Evolutionary conservation across 164 flowering plant species (phyloP).

Genomic region (Dillenia turbinata): DNA sequence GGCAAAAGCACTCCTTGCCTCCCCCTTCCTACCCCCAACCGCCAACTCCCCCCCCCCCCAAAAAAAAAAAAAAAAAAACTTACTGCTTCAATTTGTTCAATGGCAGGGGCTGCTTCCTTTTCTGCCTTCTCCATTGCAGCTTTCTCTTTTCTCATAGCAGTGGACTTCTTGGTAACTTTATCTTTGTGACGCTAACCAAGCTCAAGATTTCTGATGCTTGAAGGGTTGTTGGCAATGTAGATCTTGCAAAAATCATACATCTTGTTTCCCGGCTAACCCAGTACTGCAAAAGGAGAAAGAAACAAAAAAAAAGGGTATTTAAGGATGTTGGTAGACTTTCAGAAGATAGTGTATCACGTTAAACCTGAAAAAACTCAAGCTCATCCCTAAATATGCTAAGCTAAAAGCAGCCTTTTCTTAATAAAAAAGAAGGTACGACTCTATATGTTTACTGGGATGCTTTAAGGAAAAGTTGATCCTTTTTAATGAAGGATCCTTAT

Average conservation of each 20-base stretch:
- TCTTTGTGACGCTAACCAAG: slow-evolving; percentile 91
- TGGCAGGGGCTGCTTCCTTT: slow-evolving; percentile 66
- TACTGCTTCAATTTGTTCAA: slow-evolving; percentile 94
- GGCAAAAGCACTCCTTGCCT: too few relatives aligned
- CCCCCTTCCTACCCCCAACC: too few relatives aligned
- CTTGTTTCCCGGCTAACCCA: slow-evolving; percentile 97
- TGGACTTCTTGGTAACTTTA: slow-evolving; percentile 66
- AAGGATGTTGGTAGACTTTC: background rate
- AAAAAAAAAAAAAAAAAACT: slow-evolving; percentile 20
- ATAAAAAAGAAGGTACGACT: background rate
- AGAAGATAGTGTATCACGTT: background rate
- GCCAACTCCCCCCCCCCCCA: too few relatives aligned
- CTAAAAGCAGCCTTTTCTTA: background rate
- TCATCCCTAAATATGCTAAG: background rate
- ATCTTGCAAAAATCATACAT: slow-evolving; percentile 99
- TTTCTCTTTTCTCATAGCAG: slow-evolving; percentile 63
- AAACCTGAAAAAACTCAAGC: background rate
- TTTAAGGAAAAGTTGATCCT: too few relatives aligned
- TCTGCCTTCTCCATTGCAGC: slow-evolving; percentile 74
- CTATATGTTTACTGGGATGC: too few relatives aligned
- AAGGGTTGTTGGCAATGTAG: slow-evolving; percentile 76
- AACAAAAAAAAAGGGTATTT: background rate
- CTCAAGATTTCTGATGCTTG: slow-evolving; percentile 91
- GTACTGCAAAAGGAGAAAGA: slow-evolving; percentile 40
- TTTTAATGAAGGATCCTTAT: too few relatives aligned